Percentiles rank a stretch among this genome's conserved stretches.
phyloP scores from a whole-genome alignment of 768 basidiomycete species.

The Phlegmacium glaucopus region DNA sequence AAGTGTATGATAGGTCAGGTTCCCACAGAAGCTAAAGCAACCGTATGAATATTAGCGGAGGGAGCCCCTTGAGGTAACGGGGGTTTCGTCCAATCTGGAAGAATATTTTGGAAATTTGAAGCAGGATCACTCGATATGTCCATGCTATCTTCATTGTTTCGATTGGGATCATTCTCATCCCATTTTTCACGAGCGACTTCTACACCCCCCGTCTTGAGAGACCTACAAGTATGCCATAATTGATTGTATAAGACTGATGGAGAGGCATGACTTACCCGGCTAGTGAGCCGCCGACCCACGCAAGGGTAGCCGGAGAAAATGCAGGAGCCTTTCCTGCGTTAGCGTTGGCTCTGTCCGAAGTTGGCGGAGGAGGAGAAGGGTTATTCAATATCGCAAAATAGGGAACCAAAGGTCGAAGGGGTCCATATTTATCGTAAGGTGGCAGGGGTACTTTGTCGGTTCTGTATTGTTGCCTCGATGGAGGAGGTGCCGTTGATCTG shows the following conservation, averaged over 20 bases:
- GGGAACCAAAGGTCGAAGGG: constrained; percentile 65
- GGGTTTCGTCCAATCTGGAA: constrained; percentile 82
- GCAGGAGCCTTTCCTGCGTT: constrained; percentile 86
- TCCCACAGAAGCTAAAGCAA: neutral
- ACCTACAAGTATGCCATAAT: constrained; percentile 35
- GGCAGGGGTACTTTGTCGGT: constrained; percentile 40
- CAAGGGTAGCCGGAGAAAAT: constrained; percentile 74
- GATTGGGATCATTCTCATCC: constrained; percentile 64
- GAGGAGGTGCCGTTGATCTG: constrained; percentile 27
- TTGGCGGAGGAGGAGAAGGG: constrained; percentile 55
- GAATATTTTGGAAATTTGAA: constrained; percentile 33
- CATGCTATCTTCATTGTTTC: constrained; percentile 40
- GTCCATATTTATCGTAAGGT: constrained; percentile 69
- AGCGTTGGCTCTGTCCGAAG: constrained; percentile 47
- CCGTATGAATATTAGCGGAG: constrained; percentile 34
- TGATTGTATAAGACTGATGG: neutral
- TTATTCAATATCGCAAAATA: constrained; percentile 86
- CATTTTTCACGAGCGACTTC: constrained; percentile 84
- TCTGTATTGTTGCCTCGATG: constrained; percentile 31
- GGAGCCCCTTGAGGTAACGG: constrained; percentile 65
- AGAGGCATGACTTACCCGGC: constrained; percentile 65
- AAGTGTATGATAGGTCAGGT: neutral
- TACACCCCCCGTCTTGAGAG: constrained; percentile 81
- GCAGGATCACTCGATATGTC: constrained; percentile 32
- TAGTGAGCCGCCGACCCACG: constrained; percentile 93